Evolutionary conservation across 2,329 filamentous ascomycete genomes (phyloP).

Genomic region (Aspergillus oerlinghausenensis): DNA sequence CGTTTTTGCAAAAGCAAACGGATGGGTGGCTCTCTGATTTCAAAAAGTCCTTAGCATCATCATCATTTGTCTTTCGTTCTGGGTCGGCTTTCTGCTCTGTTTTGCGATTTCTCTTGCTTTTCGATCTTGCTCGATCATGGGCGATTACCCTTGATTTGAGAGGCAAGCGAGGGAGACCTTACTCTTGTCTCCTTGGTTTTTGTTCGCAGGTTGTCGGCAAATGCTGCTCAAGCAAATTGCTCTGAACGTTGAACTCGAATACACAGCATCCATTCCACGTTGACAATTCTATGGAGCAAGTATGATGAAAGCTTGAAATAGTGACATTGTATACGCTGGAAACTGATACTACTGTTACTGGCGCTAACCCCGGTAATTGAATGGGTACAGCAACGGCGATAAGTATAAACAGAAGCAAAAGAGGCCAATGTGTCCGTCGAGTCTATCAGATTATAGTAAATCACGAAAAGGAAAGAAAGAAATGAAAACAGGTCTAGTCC

Average conservation of each 20-base stretch:
- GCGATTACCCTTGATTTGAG: background rate
- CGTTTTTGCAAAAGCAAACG: background rate
- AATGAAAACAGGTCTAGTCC: background rate
- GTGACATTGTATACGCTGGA: background rate
- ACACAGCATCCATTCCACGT: background rate
- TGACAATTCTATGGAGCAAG: too few relatives aligned
- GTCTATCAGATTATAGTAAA: constrained; percentile 7
- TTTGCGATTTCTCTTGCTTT: background rate
- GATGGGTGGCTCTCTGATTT: constrained; percentile 24
- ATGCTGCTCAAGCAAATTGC: background rate
- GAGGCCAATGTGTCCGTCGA: background rate
- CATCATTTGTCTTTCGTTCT: constrained; percentile 1
- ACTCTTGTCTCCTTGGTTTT: background rate
- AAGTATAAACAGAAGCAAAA: background rate
- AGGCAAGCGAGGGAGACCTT: background rate
- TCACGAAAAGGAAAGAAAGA: constrained; percentile 1
- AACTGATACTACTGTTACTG: background rate
- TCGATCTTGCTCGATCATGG: background rate
- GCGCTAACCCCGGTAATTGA: background rate
- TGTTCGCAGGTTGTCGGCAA: background rate
- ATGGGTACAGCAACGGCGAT: background rate
- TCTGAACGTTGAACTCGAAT: background rate
- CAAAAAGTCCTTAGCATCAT: constrained; percentile 9
- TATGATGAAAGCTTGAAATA: background rate
- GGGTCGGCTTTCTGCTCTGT: background rate